These are phyloP conservation scores for Talaromyces trachyspermus DNA, from an alignment of 495 filamentous ascomycete species.

Conservation along the genomic window DNA sequence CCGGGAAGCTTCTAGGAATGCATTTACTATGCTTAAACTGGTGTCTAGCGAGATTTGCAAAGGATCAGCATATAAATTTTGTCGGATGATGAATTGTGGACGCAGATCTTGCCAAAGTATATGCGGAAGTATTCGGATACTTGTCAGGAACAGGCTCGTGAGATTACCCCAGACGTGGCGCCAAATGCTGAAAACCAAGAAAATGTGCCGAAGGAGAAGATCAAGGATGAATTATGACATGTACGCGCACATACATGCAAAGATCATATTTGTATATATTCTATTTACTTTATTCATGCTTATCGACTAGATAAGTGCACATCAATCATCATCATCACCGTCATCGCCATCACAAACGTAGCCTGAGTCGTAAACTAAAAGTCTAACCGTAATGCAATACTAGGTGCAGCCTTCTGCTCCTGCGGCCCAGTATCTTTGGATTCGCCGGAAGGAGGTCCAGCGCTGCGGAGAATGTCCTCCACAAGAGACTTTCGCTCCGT, in stretches of 20 bases:
- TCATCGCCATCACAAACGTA: too few species aligned
- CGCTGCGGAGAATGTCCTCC: slow-evolving; percentile 70
- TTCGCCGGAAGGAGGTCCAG: slow-evolving; percentile 24
- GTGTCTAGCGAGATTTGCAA: slow-evolving; percentile 32
- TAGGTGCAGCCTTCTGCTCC: slow-evolving; percentile 57
- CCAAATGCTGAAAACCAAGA: background rate
- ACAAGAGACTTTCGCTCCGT: slow-evolving; percentile 65
- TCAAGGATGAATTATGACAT: slow-evolving; percentile 20
- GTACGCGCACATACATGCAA: too few species aligned
- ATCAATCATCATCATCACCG: too few species aligned
- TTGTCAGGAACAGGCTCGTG: slow-evolving; percentile 17
- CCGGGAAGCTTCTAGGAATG: slow-evolving; percentile 25
- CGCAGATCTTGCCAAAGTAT: slow-evolving; percentile 33
- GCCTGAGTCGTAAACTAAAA: too few species aligned
- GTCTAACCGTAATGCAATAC: slow-evolving; percentile 90
- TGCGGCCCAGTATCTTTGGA: slow-evolving; percentile 28
- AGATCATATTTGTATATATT: slow-evolving; percentile 4
- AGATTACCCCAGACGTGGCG: too few species aligned
- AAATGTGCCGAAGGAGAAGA: too few species aligned
- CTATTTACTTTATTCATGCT: slow-evolving; percentile 4
- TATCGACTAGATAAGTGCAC: slow-evolving; percentile 8
- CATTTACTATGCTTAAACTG: slow-evolving; percentile 30
- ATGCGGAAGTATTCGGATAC: slow-evolving; percentile 37
- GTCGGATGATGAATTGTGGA: slow-evolving; percentile 31
- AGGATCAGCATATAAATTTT: slow-evolving; percentile 25